Evolutionary conservation across 805 yeast genomes (phyloP).

Genomic region (Cyberlindnera meyerae): DNA sequence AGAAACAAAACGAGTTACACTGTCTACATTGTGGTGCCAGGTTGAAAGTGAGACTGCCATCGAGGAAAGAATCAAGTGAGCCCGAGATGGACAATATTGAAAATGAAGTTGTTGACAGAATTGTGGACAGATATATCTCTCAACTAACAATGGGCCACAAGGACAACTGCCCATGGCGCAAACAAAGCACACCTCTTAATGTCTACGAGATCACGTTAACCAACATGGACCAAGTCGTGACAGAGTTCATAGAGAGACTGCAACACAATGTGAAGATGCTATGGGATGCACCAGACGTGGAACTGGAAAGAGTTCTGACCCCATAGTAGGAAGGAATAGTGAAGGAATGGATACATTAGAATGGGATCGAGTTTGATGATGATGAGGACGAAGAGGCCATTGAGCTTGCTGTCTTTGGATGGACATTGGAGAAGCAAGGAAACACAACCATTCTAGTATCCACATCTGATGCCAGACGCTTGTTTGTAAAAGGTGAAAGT

Average conservation of each 20-base stretch:
- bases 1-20: constrained; percentile 28
- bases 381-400: constrained; percentile 10
- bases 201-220: constrained; percentile 15
- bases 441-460: constrained; percentile 29
- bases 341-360: constrained; percentile 1
- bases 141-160: constrained; percentile 14
- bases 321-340: not conserved
- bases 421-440: constrained; percentile 30
- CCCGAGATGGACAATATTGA: constrained; percentile 5
- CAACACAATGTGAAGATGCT: constrained; percentile 5
- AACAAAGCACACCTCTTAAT: constrained; percentile 16
- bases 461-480: constrained; percentile 32
- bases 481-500: constrained; percentile 23
- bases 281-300: not conserved
- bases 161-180: constrained; percentile 23
- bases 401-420: constrained; percentile 31
- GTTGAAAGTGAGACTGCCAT: constrained; percentile 27
- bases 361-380: constrained; percentile 6
- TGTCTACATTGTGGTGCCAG: constrained; percentile 32
- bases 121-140: constrained; percentile 14
- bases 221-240: constrained; percentile 9
- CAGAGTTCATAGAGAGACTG: constrained; percentile 7
- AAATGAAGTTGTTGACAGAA: constrained; percentile 6
- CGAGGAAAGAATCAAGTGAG: constrained; percentile 9
- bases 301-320: constrained; percentile 4